phyloP scores from a whole-genome alignment of 805 yeast genomes.

The Yarrowia sp. region DNA sequence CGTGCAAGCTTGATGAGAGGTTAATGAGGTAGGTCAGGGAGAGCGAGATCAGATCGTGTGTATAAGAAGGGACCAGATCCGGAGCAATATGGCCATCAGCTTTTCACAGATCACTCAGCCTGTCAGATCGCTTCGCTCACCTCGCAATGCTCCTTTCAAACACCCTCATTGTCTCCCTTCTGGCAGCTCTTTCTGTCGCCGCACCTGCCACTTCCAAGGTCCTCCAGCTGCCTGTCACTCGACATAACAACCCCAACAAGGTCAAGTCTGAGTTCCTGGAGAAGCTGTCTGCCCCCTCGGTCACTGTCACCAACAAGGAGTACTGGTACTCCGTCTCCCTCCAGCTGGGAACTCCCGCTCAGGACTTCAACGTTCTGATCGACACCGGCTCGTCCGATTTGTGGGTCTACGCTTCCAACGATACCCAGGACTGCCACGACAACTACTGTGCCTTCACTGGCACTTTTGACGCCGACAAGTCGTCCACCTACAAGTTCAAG shows the following conservation, averaged over 20 bases:
- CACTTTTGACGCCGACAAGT: slow-evolving; percentile 37
- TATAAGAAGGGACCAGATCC: too few species aligned
- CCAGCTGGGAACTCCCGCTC: slow-evolving; percentile 63
- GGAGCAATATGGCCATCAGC: neutral
- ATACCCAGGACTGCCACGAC: slow-evolving; percentile 3
- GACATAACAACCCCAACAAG: slow-evolving; percentile 29
- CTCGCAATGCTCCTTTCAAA: slow-evolving; percentile 24
- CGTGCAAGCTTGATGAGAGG: neutral
- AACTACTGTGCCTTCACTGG: slow-evolving; percentile 25
- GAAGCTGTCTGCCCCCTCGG: neutral
- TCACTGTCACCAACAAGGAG: slow-evolving; percentile 37
- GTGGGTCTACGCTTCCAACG: slow-evolving; percentile 56
- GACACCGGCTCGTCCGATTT: slow-evolving; percentile 78
- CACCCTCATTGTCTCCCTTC: slow-evolving; percentile 20
- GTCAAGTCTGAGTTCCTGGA: neutral
- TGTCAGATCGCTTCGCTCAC: neutral
- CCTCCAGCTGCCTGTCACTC: slow-evolving; percentile 17
- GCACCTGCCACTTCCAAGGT: slow-evolving; percentile 28
- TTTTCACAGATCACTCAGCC: neutral
- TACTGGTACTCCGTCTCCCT: slow-evolving; percentile 42
- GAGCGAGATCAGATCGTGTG: too few species aligned
- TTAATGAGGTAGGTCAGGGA: too few species aligned
- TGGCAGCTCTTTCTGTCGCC: slow-evolving; percentile 2
- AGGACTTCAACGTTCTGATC: slow-evolving; percentile 59
- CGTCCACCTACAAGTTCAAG: slow-evolving; percentile 44